Evolutionary conservation across 345 rosid species (phyloP).

Genomic region (Tarenaya hassleriana): DNA sequence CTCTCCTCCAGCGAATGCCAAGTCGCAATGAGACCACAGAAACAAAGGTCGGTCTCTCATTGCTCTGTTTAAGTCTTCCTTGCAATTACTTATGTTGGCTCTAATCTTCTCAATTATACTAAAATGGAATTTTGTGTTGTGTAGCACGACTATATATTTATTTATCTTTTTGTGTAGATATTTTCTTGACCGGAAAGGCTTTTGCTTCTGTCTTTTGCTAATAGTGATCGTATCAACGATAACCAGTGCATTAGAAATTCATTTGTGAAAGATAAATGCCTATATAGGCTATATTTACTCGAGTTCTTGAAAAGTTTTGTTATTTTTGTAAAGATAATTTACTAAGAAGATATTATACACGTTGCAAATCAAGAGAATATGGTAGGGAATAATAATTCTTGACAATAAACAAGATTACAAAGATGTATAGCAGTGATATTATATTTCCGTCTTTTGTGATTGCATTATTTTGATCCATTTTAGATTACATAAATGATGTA

Average conservation of each 20-base stretch:
- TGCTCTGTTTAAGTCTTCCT: conserved; percentile 10
- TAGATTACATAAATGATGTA: no score
- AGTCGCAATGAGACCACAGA: conserved; percentile 84
- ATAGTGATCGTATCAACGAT: conserved; percentile 94
- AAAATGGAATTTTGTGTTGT: conserved; percentile 13
- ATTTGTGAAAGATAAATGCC: no score
- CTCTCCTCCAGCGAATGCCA: conserved; percentile 91
- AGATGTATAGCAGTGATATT: no score
- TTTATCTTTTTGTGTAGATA: conserved; percentile 3
- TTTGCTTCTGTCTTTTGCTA: conserved; percentile 56
- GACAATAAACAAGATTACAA: no score
- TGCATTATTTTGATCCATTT: no score
- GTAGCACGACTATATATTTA: conserved; percentile 10
- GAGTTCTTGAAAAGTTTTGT: no score
- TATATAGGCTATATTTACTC: no score
- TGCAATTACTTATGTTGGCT: conserved; percentile 12
- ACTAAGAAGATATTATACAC: no score
- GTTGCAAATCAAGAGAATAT: no score
- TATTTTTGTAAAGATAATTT: no score
- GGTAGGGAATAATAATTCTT: no score
- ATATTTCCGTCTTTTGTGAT: no score
- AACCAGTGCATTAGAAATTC: conserved; percentile 88
- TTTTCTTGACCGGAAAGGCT: conserved; percentile 11
- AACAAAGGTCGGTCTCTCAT: conserved; percentile 70
- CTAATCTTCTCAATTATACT: conserved; percentile 14